These are phyloP conservation scores for Cubamyces sp. DNA, from an alignment of 768 basidiomycete species.

Conservation along the genomic window DNA sequence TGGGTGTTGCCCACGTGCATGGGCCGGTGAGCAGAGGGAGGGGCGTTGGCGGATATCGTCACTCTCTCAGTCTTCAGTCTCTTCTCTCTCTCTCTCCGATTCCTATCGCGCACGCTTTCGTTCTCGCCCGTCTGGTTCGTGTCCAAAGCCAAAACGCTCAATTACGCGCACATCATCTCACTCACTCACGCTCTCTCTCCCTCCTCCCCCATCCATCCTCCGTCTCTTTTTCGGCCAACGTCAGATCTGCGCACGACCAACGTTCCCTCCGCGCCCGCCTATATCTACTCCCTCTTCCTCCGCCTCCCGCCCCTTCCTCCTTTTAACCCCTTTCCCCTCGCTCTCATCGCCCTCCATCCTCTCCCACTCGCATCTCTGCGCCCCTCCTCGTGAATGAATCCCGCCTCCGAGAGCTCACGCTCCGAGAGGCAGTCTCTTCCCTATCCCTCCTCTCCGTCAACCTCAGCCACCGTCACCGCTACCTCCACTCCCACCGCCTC, in stretches of 20 bases:
- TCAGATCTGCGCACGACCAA: constrained; percentile 23
- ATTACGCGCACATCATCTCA: background rate
- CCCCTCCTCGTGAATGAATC: constrained; percentile 27
- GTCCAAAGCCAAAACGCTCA: constrained; percentile 17
- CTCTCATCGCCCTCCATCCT: background rate
- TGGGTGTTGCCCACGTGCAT: constrained; percentile 39
- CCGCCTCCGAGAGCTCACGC: constrained; percentile 30
- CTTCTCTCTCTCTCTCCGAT: background rate
- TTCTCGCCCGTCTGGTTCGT: background rate
- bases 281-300: constrained; percentile 16
- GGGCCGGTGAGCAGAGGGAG: background rate
- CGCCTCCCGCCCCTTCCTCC: constrained; percentile 14
- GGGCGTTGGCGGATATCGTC: constrained; percentile 19
- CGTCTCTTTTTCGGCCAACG: background rate
- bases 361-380: constrained; percentile 1
- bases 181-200: background rate
- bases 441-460: constrained; percentile 54
- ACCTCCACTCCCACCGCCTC: constrained; percentile 43
- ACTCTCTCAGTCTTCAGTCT: constrained; percentile 3
- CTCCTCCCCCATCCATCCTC: background rate
- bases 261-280: constrained; percentile 14
- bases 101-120: background rate
- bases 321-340: constrained; percentile 19
- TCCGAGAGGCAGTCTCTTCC: constrained; percentile 30
- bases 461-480: constrained; percentile 46